Percentiles rank a stretch among this genome's conserved stretches.
phyloP scores from a whole-genome alignment of 2,329 filamentous ascomycete species.

The Orbilia ellipsospora region DNA sequence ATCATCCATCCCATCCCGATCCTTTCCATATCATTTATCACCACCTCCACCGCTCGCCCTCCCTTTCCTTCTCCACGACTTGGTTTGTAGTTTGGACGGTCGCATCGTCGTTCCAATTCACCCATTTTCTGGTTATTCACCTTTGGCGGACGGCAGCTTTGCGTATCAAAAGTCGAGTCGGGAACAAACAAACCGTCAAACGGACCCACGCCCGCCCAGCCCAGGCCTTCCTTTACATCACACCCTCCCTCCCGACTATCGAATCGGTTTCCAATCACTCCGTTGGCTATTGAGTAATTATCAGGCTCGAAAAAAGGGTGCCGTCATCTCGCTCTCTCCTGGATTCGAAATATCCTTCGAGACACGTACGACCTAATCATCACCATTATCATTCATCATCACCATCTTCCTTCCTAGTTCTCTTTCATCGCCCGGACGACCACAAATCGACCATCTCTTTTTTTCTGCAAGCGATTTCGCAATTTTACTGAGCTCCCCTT shows the following conservation, averaged over 20 bases:
- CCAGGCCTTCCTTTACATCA: constrained; percentile 42
- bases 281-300: too few species aligned
- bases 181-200: constrained; percentile 11
- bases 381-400: too few species aligned
- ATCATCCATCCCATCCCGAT: background rate
- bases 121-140: background rate
- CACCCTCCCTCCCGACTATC: constrained; percentile 9
- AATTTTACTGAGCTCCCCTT: constrained; percentile 45
- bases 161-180: too few species aligned
- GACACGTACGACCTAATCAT: background rate
- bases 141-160: too few species aligned
- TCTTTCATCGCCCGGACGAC: constrained; percentile 8
- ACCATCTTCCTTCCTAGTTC: constrained; percentile 5
- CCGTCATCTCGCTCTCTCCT: background rate
- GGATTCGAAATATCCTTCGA: constrained; percentile 23
- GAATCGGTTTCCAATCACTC: background rate
- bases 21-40: background rate
- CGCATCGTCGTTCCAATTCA: background rate
- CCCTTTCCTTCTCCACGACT: too few species aligned
- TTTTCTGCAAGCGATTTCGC: constrained; percentile 25
- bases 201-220: constrained; percentile 16
- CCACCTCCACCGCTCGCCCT: too few species aligned
- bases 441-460: background rate
- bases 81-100: constrained; percentile 1
- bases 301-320: background rate